These are phyloP conservation scores for Calonectria honghensis DNA, from an alignment of 2,329 filamentous ascomycete genomes.

Conservation along the genomic window DNA sequence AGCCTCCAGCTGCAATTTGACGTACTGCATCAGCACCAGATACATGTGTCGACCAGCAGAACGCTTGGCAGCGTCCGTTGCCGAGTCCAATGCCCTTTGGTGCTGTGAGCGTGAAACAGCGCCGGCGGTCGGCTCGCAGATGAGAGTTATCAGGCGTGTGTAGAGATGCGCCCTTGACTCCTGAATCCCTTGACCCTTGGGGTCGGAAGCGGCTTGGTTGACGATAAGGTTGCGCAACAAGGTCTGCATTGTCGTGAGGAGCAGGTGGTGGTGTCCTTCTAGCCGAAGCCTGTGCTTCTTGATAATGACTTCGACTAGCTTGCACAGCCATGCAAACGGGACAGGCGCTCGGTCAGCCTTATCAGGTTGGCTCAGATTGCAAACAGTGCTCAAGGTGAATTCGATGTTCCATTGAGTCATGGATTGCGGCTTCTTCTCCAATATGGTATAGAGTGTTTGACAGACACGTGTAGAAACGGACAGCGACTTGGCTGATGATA, in stretches of 20 bases:
- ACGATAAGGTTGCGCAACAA: constrained; percentile 73
- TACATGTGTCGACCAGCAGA: constrained; percentile 79
- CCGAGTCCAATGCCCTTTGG: constrained; percentile 72
- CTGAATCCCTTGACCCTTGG: constrained; percentile 56
- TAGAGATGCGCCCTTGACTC: constrained; percentile 70
- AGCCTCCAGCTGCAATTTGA: constrained; percentile 76
- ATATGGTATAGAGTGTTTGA: constrained; percentile 65
- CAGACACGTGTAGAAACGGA: constrained; percentile 63
- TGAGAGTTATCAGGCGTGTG: constrained; percentile 73
- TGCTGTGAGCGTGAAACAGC: constrained; percentile 70
- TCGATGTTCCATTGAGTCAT: constrained; percentile 78
- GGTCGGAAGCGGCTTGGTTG: constrained; percentile 49
- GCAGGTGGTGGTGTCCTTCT: constrained; percentile 77
- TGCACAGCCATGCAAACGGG: constrained; percentile 69
- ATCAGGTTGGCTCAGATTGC: constrained; percentile 57
- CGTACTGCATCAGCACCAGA: constrained; percentile 74
- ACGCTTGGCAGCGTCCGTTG: constrained; percentile 76
- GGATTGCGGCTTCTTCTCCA: constrained; percentile 69
- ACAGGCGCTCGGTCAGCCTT: constrained; percentile 57
- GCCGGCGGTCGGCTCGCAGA: constrained; percentile 76
- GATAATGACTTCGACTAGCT: constrained; percentile 73
- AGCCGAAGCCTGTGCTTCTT: constrained; percentile 77
- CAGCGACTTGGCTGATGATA: constrained; percentile 56
- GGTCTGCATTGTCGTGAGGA: constrained; percentile 72
- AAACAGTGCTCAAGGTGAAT: constrained; percentile 68